Base-by-base conservation (phyloP, 1,284 basidiomycete genomes). In the Omphalotus olearius region DNA sequence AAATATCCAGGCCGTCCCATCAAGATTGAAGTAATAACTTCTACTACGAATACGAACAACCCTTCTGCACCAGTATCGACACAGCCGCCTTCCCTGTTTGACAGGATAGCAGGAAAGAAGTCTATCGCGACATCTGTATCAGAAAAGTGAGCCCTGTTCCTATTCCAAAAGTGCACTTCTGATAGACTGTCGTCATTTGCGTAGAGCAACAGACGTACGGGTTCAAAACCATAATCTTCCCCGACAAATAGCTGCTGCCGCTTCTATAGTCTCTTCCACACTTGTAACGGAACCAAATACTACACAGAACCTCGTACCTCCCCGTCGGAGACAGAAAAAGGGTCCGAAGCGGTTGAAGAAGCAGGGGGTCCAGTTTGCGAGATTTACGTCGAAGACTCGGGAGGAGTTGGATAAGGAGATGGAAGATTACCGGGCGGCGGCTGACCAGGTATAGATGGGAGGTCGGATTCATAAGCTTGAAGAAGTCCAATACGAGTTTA, bases 271-370 rank as follows among this genome's bases (percentile, higher is more conserved):
- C 54, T 6, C n/a, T 11, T 28, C 30, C 16, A 13, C 28, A 6
- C 18, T 23, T 33, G 2, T 9, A 51, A 45, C 41, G 50, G 45
- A 42, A 13, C 6, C 53, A 60, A 23, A 51, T 28, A 10, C 10
- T 4, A 4, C 59, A n/a, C 66, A 67, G 2, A 25, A 7, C 49
- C 13, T 66, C 65, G 41, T 60, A 64, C 20, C 52, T 64, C 20
- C 73, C 73, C 36, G 61, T 70, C 40, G 35, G 13, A 35, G 50
- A 33, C 30, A n/a, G 9, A 85, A 82, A 68, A 86, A 87, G 59
- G 85, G 85, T 0, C 79, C 84, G 0, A 80, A 76, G 59, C 74
- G 85, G 46, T 62, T 84, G 38, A 82, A 83, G 61, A 86, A 86
- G 62, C 69, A 69, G 20, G 55, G 20, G 30, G 44, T 52, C 7